phyloP scores from a whole-genome alignment of 2,329 filamentous ascomycete genomes.

The Fusarium neocosmosporiellum region DNA sequence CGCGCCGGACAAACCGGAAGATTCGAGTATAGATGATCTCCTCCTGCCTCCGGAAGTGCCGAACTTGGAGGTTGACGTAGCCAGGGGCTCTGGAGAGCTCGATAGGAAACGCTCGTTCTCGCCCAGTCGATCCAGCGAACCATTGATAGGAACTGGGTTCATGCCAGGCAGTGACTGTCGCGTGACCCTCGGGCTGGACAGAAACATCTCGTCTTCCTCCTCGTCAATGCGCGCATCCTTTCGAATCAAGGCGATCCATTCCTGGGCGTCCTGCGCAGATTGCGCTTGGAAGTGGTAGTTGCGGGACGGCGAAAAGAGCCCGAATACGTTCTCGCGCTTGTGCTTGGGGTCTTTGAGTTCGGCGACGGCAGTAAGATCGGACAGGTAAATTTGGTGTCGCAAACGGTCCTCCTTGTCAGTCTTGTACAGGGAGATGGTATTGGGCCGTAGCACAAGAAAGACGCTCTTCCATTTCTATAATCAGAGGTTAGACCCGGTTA shows the following conservation, averaged over 20 bases:
- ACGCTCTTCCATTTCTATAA: conserved; percentile 86
- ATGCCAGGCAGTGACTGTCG: conserved; percentile 54
- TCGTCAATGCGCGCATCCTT: conserved; percentile 85
- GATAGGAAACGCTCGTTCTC: conserved; percentile 60
- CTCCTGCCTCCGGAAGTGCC: conserved; percentile 54
- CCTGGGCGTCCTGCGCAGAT: conserved; percentile 78
- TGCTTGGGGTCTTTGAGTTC: conserved; percentile 90
- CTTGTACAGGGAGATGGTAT: conserved; percentile 92
- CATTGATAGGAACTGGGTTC: conserved; percentile 30
- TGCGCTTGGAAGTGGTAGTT: conserved; percentile 91
- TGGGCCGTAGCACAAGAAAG: conserved; percentile 90
- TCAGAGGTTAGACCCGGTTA: conserved; percentile 25
- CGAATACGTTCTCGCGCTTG: conserved; percentile 88
- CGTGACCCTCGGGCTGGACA: conserved; percentile 72
- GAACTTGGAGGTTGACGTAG: conserved; percentile 50
- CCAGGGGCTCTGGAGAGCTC: conserved; percentile 71
- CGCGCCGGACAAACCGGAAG: conserved; percentile 71
- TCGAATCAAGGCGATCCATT: conserved; percentile 88
- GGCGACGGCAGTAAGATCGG: conserved; percentile 91
- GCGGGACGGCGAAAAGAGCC: conserved; percentile 87
- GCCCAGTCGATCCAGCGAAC: conserved; percentile 32
- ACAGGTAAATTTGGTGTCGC: conserved; percentile 86
- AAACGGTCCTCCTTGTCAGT: conserved; percentile 90
- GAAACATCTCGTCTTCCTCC: conserved; percentile 85
- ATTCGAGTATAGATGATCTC: conserved; percentile 72